phyloP scores from a whole-genome alignment of 1,139 yeast genomes.

The Kodamaea plutei region DNA sequence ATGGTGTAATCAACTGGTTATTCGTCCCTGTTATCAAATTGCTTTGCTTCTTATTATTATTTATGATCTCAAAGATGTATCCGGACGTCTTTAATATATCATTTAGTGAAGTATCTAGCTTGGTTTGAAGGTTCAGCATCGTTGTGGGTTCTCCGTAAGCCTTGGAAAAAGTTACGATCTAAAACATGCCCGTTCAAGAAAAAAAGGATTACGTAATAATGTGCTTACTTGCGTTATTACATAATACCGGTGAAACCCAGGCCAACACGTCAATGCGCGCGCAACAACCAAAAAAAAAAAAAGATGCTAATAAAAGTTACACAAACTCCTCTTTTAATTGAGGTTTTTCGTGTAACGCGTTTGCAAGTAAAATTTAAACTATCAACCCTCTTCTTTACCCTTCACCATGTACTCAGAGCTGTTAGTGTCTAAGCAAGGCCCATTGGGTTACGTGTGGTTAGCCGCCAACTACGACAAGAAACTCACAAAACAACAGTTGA shows the following conservation, averaged over 20 bases:
- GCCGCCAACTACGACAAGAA: slow-evolving; percentile 87
- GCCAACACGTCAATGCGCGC: too few relatives aligned
- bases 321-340: too few relatives aligned
- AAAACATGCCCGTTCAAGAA: neutral
- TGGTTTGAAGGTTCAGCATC: slow-evolving; percentile 37
- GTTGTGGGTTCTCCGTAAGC: too few relatives aligned
- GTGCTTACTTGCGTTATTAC: too few relatives aligned
- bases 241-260: too few relatives aligned
- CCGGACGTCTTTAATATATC: slow-evolving; percentile 44
- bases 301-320: too few relatives aligned
- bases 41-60: slow-evolving; percentile 40
- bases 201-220: too few relatives aligned
- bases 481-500: slow-evolving; percentile 69
- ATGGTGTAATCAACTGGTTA: slow-evolving; percentile 40
- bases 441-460: slow-evolving; percentile 87
- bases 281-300: too few relatives aligned
- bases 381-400: too few relatives aligned
- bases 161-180: neutral
- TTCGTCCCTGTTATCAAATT: slow-evolving; percentile 43
- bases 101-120: slow-evolving; percentile 37
- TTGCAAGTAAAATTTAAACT: too few relatives aligned
- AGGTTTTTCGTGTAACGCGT: too few relatives aligned
- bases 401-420: slow-evolving; percentile 21
- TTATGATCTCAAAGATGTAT: slow-evolving; percentile 42
- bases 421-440: slow-evolving; percentile 65